phyloP scores from a whole-genome alignment of 163 green algal species.

The Chlamydomonas reinhardtii region DNA sequence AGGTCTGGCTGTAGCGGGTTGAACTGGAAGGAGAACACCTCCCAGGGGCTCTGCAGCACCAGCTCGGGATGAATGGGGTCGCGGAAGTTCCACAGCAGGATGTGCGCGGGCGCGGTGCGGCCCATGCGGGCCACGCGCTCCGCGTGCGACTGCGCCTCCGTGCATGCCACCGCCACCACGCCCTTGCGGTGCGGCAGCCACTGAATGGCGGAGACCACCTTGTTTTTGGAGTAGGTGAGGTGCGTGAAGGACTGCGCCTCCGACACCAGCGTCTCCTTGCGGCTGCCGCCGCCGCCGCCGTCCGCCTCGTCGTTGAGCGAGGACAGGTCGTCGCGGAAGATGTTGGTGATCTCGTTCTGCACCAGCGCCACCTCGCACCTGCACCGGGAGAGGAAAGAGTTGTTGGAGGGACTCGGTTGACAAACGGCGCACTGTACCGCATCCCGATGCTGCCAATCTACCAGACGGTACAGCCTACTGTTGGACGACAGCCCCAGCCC shows the following conservation, averaged over 20 bases:
- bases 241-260: constrained; percentile 87
- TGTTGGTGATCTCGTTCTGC: constrained; percentile 86
- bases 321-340: constrained; percentile 84
- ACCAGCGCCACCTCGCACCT: constrained; percentile 84
- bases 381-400: neutral
- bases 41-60: constrained; percentile 76
- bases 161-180: constrained; percentile 77
- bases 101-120: constrained; percentile 61
- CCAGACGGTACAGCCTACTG: no score
- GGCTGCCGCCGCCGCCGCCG: constrained; percentile 59
- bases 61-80: constrained; percentile 86
- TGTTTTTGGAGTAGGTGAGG: constrained; percentile 83
- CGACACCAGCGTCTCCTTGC: constrained; percentile 65
- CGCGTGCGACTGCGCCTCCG: constrained; percentile 67
- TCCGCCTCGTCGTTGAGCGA: constrained; percentile 82
- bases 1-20: constrained; percentile 79
- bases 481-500: no score
- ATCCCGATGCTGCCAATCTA: no score
- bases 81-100: constrained; percentile 87
- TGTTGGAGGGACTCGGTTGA: neutral
- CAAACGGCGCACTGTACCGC: no score
- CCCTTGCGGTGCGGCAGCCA: constrained; percentile 80
- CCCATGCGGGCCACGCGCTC: constrained; percentile 73
- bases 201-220: constrained; percentile 79
- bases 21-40: constrained; percentile 80